Conservation (phyloP, 2,329 filamentous ascomycete genomes). For the Neonectria neomacrospora region DNA sequence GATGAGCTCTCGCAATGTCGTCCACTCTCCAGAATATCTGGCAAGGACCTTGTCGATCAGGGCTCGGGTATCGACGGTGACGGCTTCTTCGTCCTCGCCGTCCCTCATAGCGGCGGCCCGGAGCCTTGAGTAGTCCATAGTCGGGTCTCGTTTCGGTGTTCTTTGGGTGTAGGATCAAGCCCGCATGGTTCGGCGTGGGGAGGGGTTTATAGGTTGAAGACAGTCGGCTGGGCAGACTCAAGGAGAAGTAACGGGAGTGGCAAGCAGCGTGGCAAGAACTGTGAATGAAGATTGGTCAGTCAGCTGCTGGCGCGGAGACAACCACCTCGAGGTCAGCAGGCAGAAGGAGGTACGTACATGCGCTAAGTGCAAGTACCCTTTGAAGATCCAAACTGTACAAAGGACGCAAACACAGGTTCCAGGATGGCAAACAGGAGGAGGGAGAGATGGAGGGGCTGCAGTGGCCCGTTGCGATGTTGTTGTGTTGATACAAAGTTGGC, state of each 20-base stretch:
- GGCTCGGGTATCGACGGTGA: conserved; percentile 96
- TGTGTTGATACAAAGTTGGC: neutral
- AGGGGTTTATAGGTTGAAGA: conserved; percentile 4
- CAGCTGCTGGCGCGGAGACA: neutral
- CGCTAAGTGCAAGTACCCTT: neutral
- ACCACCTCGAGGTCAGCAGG: conserved; percentile 10
- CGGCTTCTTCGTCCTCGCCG: conserved; percentile 92
- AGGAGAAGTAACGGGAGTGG: conserved; percentile 5
- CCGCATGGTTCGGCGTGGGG: conserved; percentile 30
- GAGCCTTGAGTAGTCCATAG: conserved; percentile 79
- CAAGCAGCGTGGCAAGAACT: conserved; percentile 6
- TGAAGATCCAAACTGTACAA: neutral
- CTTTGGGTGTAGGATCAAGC: conserved; percentile 24
- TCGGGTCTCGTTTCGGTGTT: conserved; percentile 19
- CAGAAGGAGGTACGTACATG: conserved; percentile 13
- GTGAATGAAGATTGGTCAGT: conserved; percentile 14
- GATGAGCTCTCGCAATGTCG: conserved; percentile 87
- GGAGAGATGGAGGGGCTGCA: neutral
- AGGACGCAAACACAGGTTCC: neutral
- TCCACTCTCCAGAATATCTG: conserved; percentile 96
- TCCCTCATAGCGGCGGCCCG: conserved; percentile 88
- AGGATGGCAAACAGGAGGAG: neutral
- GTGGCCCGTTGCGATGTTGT: neutral
- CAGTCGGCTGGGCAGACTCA: conserved; percentile 14
- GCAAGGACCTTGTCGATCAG: conserved; percentile 98